phyloP scores from a whole-genome alignment of 441 rosid genomes.

The Cnidoscolus chayamansa region DNA sequence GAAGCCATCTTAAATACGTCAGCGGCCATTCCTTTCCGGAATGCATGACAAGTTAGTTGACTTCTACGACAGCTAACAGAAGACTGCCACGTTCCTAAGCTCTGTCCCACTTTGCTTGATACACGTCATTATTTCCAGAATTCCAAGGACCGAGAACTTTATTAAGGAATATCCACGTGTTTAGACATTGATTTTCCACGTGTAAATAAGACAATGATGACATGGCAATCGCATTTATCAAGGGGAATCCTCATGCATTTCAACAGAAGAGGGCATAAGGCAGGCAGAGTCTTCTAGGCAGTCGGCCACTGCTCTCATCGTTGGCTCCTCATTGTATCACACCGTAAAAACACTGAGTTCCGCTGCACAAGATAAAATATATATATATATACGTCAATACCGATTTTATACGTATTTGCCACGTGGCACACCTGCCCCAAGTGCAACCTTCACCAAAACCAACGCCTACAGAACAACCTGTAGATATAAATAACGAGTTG shows the following conservation, averaged over 20 bases:
- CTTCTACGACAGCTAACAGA: not conserved
- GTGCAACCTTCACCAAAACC: conserved; percentile 1
- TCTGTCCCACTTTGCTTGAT: not conserved
- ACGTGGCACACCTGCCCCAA: conserved; percentile 9
- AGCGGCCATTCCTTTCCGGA: too few relatives aligned
- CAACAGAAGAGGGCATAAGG: not conserved
- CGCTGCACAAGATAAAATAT: not conserved
- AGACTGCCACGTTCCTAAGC: not conserved
- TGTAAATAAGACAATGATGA: not conserved
- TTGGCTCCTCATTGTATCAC: not conserved
- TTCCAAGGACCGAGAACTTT: not conserved
- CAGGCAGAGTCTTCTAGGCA: too few relatives aligned
- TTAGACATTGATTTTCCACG: too few relatives aligned
- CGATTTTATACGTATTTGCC: not conserved
- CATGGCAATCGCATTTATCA: not conserved
- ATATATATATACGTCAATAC: not conserved
- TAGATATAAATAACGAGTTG: not conserved
- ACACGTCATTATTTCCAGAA: conserved; percentile 7
- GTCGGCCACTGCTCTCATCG: not conserved
- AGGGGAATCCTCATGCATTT: not conserved
- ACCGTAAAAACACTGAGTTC: not conserved
- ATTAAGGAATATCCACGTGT: not conserved
- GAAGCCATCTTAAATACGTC: too few relatives aligned
- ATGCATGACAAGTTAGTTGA: too few relatives aligned
- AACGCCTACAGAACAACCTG: not conserved